Evolutionary conservation across 192 early-diverging fungal genomes (phyloP).

Genomic region (Coemansia sp.): DNA sequence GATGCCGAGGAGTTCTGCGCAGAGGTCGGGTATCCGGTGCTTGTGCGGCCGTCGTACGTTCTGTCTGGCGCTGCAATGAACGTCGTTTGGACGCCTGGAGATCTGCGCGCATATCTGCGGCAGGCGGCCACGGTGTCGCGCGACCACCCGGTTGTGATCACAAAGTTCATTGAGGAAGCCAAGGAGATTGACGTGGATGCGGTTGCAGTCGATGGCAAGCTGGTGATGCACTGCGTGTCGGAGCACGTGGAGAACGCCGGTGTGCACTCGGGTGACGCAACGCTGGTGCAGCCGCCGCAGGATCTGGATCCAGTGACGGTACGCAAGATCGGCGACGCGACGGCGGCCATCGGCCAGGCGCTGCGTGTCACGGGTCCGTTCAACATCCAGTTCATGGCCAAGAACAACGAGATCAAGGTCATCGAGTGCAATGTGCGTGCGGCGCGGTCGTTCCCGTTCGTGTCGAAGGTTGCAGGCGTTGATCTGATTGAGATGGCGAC

Average conservation of each 20-base stretch:
- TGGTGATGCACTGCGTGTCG: conserved; percentile 91
- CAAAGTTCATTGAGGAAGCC: conserved; percentile 98
- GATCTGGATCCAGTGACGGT: conserved; percentile 95
- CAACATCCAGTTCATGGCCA: conserved; percentile 99
- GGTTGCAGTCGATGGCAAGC: conserved; percentile 91
- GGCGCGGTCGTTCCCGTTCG: conserved; percentile 95
- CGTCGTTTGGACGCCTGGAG: conserved; percentile 82
- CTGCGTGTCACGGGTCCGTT: conserved; percentile 95
- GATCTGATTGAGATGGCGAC: conserved; percentile 98
- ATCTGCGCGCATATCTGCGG: conserved; percentile 81
- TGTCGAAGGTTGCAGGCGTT: conserved; percentile 92
- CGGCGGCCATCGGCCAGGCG: conserved; percentile 88
- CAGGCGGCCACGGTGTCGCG: conserved; percentile 91
- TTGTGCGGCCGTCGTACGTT: conserved; percentile 97
- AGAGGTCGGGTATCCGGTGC: conserved; percentile 89
- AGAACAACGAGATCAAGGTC: conserved; percentile 99
- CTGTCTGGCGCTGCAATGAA: conserved; percentile 99
- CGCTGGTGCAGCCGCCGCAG: conserved; percentile 91
- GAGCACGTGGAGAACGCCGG: conserved; percentile 99
- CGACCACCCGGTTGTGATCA: conserved; percentile 94
- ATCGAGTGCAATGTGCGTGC: conserved; percentile 99
- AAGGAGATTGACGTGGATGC: conserved; percentile 99
- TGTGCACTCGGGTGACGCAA: conserved; percentile 98
- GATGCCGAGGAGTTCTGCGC: conserved; percentile 88
- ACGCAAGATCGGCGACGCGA: conserved; percentile 87